A percentile compares a stretch with the other conserved stretches of the same genome.
phyloP scores from a whole-genome alignment of 176 grass and related monocot species.

The Elaeis guineensis region DNA sequence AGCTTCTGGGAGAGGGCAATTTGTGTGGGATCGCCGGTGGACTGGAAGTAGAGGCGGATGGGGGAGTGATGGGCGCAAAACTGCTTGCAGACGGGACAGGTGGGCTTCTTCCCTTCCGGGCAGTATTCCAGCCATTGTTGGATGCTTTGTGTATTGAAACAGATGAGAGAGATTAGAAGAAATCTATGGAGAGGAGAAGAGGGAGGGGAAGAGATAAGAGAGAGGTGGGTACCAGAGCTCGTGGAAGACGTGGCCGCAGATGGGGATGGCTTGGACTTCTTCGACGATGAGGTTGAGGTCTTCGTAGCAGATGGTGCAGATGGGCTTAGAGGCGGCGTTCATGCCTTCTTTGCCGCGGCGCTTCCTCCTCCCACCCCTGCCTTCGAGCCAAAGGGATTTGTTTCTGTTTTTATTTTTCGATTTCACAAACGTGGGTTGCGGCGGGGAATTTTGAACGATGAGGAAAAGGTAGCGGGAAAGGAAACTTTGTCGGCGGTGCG shows the following conservation, averaged over 20 bases:
- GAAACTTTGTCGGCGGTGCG: too few species aligned
- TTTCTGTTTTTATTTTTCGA: too few species aligned
- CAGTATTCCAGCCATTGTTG: slow-evolving; percentile 99
- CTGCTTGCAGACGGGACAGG: slow-evolving; percentile 91
- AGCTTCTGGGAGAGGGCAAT: not conserved
- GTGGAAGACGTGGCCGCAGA: slow-evolving; percentile 97
- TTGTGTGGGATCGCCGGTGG: slow-evolving; percentile 39
- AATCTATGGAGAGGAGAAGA: slow-evolving; percentile 4
- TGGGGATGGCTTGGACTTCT: slow-evolving; percentile 63
- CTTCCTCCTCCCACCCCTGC: too few species aligned
- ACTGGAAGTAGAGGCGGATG: slow-evolving; percentile 88
- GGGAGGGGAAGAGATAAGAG: not conserved
- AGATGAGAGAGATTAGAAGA: not conserved
- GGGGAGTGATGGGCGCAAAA: slow-evolving; percentile 45
- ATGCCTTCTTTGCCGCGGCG: too few species aligned
- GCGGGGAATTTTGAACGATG: too few species aligned
- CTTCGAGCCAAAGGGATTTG: too few species aligned
- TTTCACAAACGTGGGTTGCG: too few species aligned
- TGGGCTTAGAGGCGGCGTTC: slow-evolving; percentile 44
- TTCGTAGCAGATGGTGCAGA: slow-evolving; percentile 96
- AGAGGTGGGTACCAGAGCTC: slow-evolving; percentile 59
- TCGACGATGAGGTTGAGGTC: slow-evolving; percentile 73
- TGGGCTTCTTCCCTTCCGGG: slow-evolving; percentile 62
- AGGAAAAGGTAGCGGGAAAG: too few species aligned
- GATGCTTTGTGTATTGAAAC: slow-evolving; percentile 29